A percentile compares a stretch with the other conserved stretches of the same genome.
phyloP scores from a whole-genome alignment of 2,329 filamentous ascomycete genomes.

The Penicillium sp. region DNA sequence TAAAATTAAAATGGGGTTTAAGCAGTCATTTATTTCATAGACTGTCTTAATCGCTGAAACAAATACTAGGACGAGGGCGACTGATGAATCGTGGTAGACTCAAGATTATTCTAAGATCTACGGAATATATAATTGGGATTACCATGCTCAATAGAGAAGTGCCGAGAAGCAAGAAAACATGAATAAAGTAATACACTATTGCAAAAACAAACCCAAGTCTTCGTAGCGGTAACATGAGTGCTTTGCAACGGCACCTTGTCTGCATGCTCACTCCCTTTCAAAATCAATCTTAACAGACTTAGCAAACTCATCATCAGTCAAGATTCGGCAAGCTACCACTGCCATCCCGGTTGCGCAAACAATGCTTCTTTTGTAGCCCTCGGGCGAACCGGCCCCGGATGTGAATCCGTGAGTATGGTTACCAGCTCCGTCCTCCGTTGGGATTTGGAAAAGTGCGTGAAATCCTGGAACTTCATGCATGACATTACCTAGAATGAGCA shows the following conservation, averaged over 20 bases:
- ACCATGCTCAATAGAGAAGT: too few species aligned
- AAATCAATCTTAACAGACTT: constrained; percentile 10
- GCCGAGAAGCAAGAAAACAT: too few species aligned
- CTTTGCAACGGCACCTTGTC: background rate
- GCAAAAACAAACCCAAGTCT: too few species aligned
- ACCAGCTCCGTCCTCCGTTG: constrained; percentile 27
- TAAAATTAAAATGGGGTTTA: too few species aligned
- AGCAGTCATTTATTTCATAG: too few species aligned
- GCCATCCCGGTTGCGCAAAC: constrained; percentile 13
- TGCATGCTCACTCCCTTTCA: background rate
- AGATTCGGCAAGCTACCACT: constrained; percentile 9
- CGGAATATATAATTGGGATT: too few species aligned
- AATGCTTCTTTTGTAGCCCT: constrained; percentile 11
- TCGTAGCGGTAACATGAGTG: too few species aligned
- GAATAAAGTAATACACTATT: too few species aligned
- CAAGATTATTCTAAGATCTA: too few species aligned
- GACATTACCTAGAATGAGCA: constrained; percentile 34
- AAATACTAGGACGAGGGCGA: too few species aligned
- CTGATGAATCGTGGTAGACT: too few species aligned
- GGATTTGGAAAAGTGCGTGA: constrained; percentile 44
- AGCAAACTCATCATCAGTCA: constrained; percentile 10
- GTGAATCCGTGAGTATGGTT: constrained; percentile 35
- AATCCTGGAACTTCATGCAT: constrained; percentile 42
- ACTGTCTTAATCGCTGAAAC: too few species aligned
- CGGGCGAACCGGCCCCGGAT: constrained; percentile 34